Evolutionary conservation across 1,139 yeast species (phyloP), one percentile per base, ranked within the genome.

Genomic region (Hyphopichia pseudoburtonii): DNA sequence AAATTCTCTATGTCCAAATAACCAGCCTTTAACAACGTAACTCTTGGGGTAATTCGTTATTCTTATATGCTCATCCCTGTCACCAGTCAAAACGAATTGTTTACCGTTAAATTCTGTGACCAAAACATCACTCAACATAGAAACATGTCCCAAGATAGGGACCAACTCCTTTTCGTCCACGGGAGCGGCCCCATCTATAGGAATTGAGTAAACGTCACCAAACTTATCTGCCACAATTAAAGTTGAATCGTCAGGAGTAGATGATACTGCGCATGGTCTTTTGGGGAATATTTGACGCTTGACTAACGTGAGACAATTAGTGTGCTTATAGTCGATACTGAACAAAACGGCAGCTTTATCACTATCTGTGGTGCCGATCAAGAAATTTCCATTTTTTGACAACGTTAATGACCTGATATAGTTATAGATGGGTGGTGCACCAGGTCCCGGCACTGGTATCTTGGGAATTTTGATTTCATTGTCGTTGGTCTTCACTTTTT

Each of bases 61-160:
- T 52, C 95, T 76, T 45, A 94, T 86, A 57, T 94, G 99, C 60
- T 94, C 99, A 60, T 94, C 99, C 62, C 98, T 77, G 60, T 94
- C 99, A 28, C 92, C 82, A 2, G 95, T 83, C 41, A 92, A 70
- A 17, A 90, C 60, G 45, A 65, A 86, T 46, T 77, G 73, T 40
- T 75, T 69, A 17, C 69, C 74, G 33, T 68, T 56, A 28, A 65
- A 60, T 3, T 68, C 67, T 15, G 78, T 62, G 14, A 78, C 67
- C 26, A 62, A 44, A 8, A 88, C 73, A 47, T 82, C 89, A 18
- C 95, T 86, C 45, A 94, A 74, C 96, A 94, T 88, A 3, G 97
- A 90, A 3, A 94, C 97, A 61, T 94, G 99, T 3, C 99, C 99
- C 42, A 90, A 68, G 7, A 90, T 73, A 2, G 97, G 97, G 30